Base-by-base conservation (phyloP, 371 early-diverging fungal genomes). In the Amoeboaphelidium occidentale region DNA sequence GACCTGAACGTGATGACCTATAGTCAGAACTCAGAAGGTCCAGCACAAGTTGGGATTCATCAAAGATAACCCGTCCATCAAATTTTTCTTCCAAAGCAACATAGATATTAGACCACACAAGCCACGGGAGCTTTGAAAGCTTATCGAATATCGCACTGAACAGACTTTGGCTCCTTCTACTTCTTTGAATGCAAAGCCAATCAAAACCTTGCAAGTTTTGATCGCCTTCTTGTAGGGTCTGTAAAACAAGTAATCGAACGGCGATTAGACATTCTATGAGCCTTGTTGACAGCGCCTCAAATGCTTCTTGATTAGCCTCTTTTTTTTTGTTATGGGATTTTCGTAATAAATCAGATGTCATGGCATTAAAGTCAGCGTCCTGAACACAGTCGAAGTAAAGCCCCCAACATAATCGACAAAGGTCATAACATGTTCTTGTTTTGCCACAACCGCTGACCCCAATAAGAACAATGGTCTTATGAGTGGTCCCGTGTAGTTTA, bases 361-460 rank as follows among this genome's bases (percentile, higher is more conserved):
- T 54, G 3, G 42, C 12, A 1, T 27, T 3, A 17, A 54, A n/a
- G 25, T 54, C 54, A 4, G n/a, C 1, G 25, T 54, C 54, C 23
- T 20, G 25, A 25, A 47, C 47, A 3, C 54, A 54, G 32, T 54
- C 54, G 41, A 54, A 54, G 43, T n/a, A 54, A 12, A 54, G 24
- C 21, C 53, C 42, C 53, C 53, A 54, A 0, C 27, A 39, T 23
- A 17, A 27, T 12, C 54, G 54, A 22, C 49, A 25, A 22, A 28
- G 47, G 25, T 54, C 54, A 54, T 22, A 54, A 46, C 54, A 54
- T 53, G 54, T 54, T 42, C 54, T 55, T 26, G 54, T 54, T 28
- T 54, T 54, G 10, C 54, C 54, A 28, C 54, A 54, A 10, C 54
- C 55, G 43, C 55, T 54, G 23, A 55, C 55, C 27, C 55, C 55